Conservation (phyloP, 1,284 basidiomycete species). For the Microbotryomycetes sp. region DNA sequence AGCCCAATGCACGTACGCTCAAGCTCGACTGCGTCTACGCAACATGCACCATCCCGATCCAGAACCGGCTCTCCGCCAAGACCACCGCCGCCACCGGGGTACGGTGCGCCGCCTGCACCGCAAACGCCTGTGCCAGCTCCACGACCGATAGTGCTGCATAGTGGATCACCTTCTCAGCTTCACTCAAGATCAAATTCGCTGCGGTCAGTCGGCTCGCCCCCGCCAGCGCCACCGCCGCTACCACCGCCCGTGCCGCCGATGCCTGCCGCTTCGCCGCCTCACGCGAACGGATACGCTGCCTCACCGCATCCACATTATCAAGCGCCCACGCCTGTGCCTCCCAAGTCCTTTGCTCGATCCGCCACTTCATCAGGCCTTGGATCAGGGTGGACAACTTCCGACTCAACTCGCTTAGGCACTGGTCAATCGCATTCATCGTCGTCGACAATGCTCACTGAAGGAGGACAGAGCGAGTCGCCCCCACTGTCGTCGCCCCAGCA, state of each 20-base stretch:
- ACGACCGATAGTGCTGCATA: too few species aligned
- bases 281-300: neutral
- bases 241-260: conserved; percentile 3
- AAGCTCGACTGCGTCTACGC: too few species aligned
- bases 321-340: too few species aligned
- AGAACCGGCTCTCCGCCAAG: conserved; percentile 3
- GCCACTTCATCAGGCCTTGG: too few species aligned
- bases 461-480: too few species aligned
- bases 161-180: neutral
- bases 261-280: conserved; percentile 24
- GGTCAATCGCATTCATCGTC: too few species aligned
- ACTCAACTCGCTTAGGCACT: too few species aligned
- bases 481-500: conserved; percentile 19
- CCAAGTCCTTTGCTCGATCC: too few species aligned
- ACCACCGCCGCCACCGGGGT: conserved; percentile 11
- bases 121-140: neutral
- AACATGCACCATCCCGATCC: neutral
- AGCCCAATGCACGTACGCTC: conserved; percentile 3
- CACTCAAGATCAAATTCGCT: neutral
- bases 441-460: too few species aligned
- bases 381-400: too few species aligned
- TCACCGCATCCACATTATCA: too few species aligned
- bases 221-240: neutral
- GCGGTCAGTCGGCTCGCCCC: neutral
- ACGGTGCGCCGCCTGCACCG: neutral